Evolutionary conservation across 1,139 yeast species (phyloP), one percentile per base, ranked within the genome.

Genomic region (Suhomyces yuchorum): DNA sequence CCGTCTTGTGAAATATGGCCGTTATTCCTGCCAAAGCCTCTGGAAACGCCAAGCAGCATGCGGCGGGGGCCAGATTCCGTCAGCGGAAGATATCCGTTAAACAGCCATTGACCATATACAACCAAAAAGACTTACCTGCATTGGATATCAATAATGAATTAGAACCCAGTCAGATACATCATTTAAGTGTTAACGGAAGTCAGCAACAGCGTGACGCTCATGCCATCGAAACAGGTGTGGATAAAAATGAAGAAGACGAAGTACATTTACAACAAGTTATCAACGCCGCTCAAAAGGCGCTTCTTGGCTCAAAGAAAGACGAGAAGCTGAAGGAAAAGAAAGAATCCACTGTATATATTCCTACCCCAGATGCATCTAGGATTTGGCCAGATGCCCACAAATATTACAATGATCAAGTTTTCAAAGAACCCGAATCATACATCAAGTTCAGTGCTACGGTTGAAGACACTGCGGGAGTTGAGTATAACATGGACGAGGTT

Each of bases 201-300:
- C 86, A 82, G 51, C 82, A 79, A 58, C 96, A 88, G 62, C 81
- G 98, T 46, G 97, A 92, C 55, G 69, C 89, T 24, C 92, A 90
- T 60, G 90, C 90, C 51, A 82, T 93, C 42, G 99, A 93, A 60
- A 93, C 99, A 6, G 99, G 99, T 67, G 99, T 93, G 43, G 99
- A 93, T 65, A 93, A 95, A 65, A 91, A 90, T 58, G 99, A 93
- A 67, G 99, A 93, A 68, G 96, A 90, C 63, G 99, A 93, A 68
- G 96, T 89, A 45, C 99, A 93, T 79, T 77, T 93, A 55, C 96
- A 92, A 66, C 92, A 88, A 53, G 97, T 93, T 39, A 86, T 87
- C 53, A 82, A 83, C 65, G 91, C 93, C 3, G 84, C 90, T 2
- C 84, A 81, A 51, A 79, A 85, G 30, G 87, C 86, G 3, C 75